Conservation (phyloP, 2,329 filamentous ascomycete species). For the Amphichorda felina region DNA sequence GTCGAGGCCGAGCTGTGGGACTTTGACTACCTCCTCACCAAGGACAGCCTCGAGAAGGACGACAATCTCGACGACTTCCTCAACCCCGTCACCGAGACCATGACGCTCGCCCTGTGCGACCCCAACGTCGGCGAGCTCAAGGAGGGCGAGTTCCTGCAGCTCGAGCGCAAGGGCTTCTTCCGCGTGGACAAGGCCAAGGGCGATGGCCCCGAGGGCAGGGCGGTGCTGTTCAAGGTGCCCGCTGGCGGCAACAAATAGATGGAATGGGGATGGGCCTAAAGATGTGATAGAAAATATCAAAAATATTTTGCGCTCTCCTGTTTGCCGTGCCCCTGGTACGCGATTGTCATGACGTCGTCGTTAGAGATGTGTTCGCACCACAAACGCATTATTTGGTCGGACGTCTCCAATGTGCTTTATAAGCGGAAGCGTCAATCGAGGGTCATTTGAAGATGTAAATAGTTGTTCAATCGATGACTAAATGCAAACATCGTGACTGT, state of each 20-base stretch:
- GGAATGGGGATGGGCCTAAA: background rate
- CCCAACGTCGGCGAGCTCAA: conserved; percentile 68
- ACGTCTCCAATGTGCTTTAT: too few relatives aligned
- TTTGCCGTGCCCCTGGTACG: too few relatives aligned
- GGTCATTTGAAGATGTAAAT: too few relatives aligned
- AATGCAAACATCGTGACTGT: too few relatives aligned
- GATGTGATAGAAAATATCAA: background rate
- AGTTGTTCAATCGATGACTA: too few relatives aligned
- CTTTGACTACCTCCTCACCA: conserved; percentile 90
- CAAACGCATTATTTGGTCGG: too few relatives aligned
- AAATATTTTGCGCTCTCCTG: too few relatives aligned
- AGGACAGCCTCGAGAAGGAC: conserved; percentile 85
- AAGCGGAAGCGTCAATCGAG: too few relatives aligned
- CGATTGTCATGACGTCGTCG: too few relatives aligned
- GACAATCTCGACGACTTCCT: conserved; percentile 78
- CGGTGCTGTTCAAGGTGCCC: conserved; percentile 46
- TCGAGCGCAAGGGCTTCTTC: conserved; percentile 89
- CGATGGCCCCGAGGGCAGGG: conserved; percentile 27
- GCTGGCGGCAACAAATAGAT: conserved; percentile 32
- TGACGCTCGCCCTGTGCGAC: conserved; percentile 67
- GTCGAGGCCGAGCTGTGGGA: conserved; percentile 80
- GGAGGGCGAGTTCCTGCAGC: conserved; percentile 85
- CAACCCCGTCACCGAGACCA: conserved; percentile 62
- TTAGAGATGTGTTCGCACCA: too few relatives aligned
- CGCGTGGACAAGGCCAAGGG: conserved; percentile 57